A percentile compares a stretch with the other conserved stretches of the same genome.
Evolutionary conservation across 441 rosid genomes (phyloP).

Genomic region (Arabidopsis lyrata): DNA sequence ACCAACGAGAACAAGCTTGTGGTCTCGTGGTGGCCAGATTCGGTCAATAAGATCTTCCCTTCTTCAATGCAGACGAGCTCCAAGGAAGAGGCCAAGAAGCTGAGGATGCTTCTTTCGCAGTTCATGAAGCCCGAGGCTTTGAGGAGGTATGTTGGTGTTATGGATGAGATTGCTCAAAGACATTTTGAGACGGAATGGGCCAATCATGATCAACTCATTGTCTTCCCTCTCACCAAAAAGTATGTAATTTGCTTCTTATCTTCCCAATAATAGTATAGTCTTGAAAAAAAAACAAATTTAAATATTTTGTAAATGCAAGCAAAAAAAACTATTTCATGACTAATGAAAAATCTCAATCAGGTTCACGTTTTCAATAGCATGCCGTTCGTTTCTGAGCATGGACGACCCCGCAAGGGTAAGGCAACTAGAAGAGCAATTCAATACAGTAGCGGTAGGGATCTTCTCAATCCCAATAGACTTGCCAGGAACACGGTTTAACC

Average conservation of each 20-base stretch:
- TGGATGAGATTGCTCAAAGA: slow-evolving; percentile 48
- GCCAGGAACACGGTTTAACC: slow-evolving; percentile 51
- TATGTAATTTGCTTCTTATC: slow-evolving; percentile 28
- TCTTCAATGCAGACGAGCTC: slow-evolving; percentile 44
- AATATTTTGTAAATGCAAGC: background rate
- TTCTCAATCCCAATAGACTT: slow-evolving; percentile 50
- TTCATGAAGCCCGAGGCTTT: slow-evolving; percentile 54
- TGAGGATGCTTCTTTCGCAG: slow-evolving; percentile 47
- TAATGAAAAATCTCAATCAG: slow-evolving; percentile 15
- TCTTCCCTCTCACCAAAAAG: slow-evolving; percentile 48
- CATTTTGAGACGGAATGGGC: slow-evolving; percentile 51
- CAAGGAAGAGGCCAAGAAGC: slow-evolving; percentile 46
- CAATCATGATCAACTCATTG: slow-evolving; percentile 40
- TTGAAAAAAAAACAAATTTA: background rate
- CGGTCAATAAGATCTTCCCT: slow-evolving; percentile 56
- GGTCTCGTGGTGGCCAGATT: slow-evolving; percentile 58
- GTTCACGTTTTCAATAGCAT: slow-evolving; percentile 54
- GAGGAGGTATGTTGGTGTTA: slow-evolving; percentile 46
- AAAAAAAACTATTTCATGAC: background rate
- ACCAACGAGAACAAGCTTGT: slow-evolving; percentile 63
- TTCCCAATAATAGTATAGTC: background rate
- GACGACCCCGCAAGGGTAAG: slow-evolving; percentile 44
- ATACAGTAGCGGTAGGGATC: slow-evolving; percentile 42
- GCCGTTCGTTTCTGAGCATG: slow-evolving; percentile 50
- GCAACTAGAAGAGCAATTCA: slow-evolving; percentile 38